Conservation (phyloP, 768 basidiomycete species). For the Astraeus odoratus region DNA sequence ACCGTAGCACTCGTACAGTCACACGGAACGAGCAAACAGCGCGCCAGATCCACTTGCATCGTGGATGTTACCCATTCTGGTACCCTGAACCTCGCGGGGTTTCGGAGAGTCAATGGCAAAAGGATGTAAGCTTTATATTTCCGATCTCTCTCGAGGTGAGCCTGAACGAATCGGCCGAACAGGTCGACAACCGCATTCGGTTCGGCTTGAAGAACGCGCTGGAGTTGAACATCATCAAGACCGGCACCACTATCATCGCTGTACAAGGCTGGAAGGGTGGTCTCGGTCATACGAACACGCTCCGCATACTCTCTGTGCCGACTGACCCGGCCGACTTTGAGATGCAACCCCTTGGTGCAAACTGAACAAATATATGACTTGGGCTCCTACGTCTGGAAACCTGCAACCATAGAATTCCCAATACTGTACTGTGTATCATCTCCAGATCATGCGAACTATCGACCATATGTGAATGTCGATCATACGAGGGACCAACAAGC, state of each 20-base stretch:
- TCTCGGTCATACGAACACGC: conserved; percentile 90
- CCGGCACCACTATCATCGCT: conserved; percentile 85
- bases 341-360: conserved; percentile 50
- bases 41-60: conserved; percentile 93
- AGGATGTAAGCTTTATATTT: conserved; percentile 57
- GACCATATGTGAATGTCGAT: too few species aligned
- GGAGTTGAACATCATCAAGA: conserved; percentile 76
- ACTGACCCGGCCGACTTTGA: conserved; percentile 75
- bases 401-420: conserved; percentile 6
- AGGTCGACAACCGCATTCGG: conserved; percentile 88
- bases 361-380: conserved; percentile 9
- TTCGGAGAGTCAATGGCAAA: conserved; percentile 90
- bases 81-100: conserved; percentile 93
- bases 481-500: too few species aligned
- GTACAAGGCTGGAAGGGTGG: conserved; percentile 99
- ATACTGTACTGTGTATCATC: conserved; percentile 6
- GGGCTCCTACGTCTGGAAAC: background rate
- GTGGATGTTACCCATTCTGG: conserved; percentile 96
- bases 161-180: conserved; percentile 10
- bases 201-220: conserved; percentile 84
- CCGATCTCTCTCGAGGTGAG: conserved; percentile 1
- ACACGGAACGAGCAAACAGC: conserved; percentile 95
- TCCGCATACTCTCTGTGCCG: conserved; percentile 78
- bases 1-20: conserved; percentile 39
- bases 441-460: too few species aligned